Evolutionary conservation across 495 filamentous ascomycete genomes (phyloP).

Genomic region (Xylaria intraflava): DNA sequence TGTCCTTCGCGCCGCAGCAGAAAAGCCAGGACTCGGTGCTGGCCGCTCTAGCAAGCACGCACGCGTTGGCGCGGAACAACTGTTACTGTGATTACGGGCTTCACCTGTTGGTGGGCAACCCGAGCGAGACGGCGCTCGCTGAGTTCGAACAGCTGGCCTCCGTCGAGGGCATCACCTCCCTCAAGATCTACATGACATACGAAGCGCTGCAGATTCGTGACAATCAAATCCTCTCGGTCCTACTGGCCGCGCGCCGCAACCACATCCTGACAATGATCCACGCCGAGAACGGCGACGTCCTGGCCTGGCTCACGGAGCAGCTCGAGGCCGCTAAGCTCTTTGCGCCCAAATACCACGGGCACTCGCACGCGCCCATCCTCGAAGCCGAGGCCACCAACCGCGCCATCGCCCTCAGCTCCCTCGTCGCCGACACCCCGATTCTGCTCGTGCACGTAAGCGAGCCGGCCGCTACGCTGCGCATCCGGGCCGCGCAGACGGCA

Average conservation of each 20-base stretch:
- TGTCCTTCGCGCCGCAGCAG: constrained; percentile 52
- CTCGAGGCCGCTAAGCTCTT: constrained; percentile 38
- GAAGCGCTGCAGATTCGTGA: constrained; percentile 50
- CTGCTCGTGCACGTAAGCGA: constrained; percentile 56
- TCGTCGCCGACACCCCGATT: constrained; percentile 47
- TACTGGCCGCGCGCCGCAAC: constrained; percentile 41
- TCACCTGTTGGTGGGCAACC: constrained; percentile 52
- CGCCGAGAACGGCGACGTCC: constrained; percentile 53
- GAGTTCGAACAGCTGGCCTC: constrained; percentile 37
- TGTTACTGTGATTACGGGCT: constrained; percentile 58
- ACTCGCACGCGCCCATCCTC: constrained; percentile 46
- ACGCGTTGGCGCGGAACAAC: constrained; percentile 37
- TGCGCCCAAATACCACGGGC: constrained; percentile 50
- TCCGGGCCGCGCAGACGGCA: constrained; percentile 49
- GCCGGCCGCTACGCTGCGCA: constrained; percentile 42
- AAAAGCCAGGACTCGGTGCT: constrained; percentile 45
- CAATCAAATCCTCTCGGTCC: constrained; percentile 48
- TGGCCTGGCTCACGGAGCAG: constrained; percentile 43
- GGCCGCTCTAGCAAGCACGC: constrained; percentile 41
- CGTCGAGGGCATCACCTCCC: constrained; percentile 46
- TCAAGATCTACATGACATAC: constrained; percentile 64
- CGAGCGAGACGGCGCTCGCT: constrained; percentile 35
- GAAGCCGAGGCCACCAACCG: constrained; percentile 55
- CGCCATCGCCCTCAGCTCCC: constrained; percentile 47
- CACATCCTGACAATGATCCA: constrained; percentile 57